These are phyloP conservation scores for Xylariaceae sp. DNA, from an alignment of 2,329 filamentous ascomycete genomes.

Conservation along the genomic window DNA sequence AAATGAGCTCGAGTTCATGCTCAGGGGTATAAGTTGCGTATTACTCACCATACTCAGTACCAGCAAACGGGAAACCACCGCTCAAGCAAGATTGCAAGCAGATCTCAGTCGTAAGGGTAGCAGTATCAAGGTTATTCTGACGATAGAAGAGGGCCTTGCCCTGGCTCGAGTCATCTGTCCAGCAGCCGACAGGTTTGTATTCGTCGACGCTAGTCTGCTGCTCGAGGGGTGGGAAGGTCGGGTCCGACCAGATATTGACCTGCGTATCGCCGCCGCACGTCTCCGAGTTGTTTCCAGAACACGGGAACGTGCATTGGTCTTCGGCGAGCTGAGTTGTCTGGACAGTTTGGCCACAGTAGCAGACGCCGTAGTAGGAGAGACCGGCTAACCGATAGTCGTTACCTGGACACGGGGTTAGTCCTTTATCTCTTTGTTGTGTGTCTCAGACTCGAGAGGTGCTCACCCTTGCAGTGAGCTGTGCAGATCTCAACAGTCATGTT, in stretches of 20 bases:
- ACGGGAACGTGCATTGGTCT: slow-evolving; percentile 52
- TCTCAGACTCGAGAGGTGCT: slow-evolving; percentile 7
- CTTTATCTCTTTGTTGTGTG: neutral
- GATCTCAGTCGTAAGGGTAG: slow-evolving; percentile 38
- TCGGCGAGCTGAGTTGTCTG: slow-evolving; percentile 47
- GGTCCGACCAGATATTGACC: slow-evolving; percentile 33
- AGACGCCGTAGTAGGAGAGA: slow-evolving; percentile 47
- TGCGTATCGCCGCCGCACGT: slow-evolving; percentile 33
- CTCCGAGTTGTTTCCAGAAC: slow-evolving; percentile 41
- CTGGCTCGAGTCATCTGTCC: slow-evolving; percentile 39
- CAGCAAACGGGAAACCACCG: slow-evolving; percentile 44
- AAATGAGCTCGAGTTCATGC: slow-evolving; percentile 1
- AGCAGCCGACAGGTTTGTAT: slow-evolving; percentile 60
- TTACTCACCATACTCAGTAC: slow-evolving; percentile 39
- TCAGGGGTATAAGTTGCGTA: neutral
- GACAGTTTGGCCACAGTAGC: slow-evolving; percentile 49
- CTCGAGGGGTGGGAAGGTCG: slow-evolving; percentile 40
- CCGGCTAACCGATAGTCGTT: slow-evolving; percentile 49
- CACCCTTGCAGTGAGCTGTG: slow-evolving; percentile 45
- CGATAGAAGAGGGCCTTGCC: slow-evolving; percentile 44
- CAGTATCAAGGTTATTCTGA: slow-evolving; percentile 34
- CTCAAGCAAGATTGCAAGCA: slow-evolving; percentile 41
- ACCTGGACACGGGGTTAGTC: slow-evolving; percentile 26
- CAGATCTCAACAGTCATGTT: slow-evolving; percentile 47
- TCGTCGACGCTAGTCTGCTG: slow-evolving; percentile 41